Percentiles rank a stretch among this genome's conserved stretches.
These are phyloP conservation scores for Tubosaeta sp. DNA, from an alignment of 768 basidiomycete genomes.

Conservation along the genomic window DNA sequence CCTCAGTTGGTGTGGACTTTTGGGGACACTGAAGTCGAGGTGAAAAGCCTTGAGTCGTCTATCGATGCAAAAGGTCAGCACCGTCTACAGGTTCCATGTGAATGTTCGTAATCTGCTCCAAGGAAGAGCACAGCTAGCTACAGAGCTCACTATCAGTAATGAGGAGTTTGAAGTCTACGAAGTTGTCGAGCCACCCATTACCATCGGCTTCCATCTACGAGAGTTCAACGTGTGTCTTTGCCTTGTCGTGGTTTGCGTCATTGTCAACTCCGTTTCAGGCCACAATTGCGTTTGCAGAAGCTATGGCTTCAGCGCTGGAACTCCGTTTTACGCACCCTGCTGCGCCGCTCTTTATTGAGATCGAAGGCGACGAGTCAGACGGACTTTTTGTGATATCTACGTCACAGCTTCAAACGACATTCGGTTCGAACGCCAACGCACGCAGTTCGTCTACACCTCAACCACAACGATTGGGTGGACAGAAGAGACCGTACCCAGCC, in stretches of 20 bases:
- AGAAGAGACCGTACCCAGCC: slow-evolving; percentile 20
- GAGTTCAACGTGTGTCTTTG: slow-evolving; percentile 66
- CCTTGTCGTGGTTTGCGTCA: not conserved
- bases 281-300: slow-evolving; percentile 74
- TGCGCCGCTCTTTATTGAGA: slow-evolving; percentile 71
- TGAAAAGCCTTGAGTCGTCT: slow-evolving; percentile 65
- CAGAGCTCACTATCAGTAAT: slow-evolving; percentile 69
- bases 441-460: slow-evolving; percentile 17
- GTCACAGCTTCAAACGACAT: slow-evolving; percentile 44
- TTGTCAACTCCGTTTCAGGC: slow-evolving; percentile 46
- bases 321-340: slow-evolving; percentile 74
- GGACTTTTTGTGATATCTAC: slow-evolving; percentile 78
- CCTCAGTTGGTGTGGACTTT: slow-evolving; percentile 84
- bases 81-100: not conserved
- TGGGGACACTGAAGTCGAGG: slow-evolving; percentile 57
- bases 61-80: slow-evolving; percentile 58
- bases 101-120: not conserved
- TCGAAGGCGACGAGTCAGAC: slow-evolving; percentile 63
- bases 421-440: slow-evolving; percentile 13
- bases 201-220: slow-evolving; percentile 73
- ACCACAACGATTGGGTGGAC: slow-evolving; percentile 8
- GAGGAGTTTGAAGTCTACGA: slow-evolving; percentile 83
- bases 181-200: slow-evolving; percentile 55
- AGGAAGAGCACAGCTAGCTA: slow-evolving; percentile 65
- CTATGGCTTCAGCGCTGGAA: slow-evolving; percentile 58